Base-by-base conservation (phyloP, 306 rosid genomes). In the Ziziphus jujuba region DNA sequence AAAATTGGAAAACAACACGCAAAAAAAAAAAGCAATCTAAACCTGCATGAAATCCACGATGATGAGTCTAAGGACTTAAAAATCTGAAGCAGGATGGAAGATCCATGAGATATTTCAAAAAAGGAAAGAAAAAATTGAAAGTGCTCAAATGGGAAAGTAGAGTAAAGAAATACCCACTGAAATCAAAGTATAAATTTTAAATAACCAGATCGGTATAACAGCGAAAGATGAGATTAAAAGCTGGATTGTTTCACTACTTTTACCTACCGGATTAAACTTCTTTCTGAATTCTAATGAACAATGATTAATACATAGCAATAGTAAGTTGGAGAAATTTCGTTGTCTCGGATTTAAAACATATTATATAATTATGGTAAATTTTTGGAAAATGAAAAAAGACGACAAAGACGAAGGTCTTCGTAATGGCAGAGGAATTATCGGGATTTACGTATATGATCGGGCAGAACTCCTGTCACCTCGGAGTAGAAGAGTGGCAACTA, bases 1-100 rank as follows among this genome's bases (percentile, higher is more conserved):
- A 43, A 21, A 23, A 69, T 22, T 9, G 33, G 57, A 69, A 72
- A 71, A 52, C 58, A 49, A 63, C 19, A 59, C 60, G 57, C 48
- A 38, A 72, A 47, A 55, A 22, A 65, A 47, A 24, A 61, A 58
- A 55, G n/a, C n/a, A n/a, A 40, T 21, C n/a, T 10, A 58, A 51
- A 65, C 43, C 21, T 38, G 24, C 16, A 21, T 16, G 1, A 9
- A 5, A 33, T 4, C 33, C 54, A n/a, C n/a, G n/a, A n/a, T n/a
- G 35, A n/a, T 17, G 5, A 4, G 58, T 19, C 13, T n/a, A 50
- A 5, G 25, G 60, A 38, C 13, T 53, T n/a, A 7, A 61, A 35
- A 49, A 66, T 52, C 56, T 34, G 70, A 31, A 44, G 49, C 51
- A 5, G 15, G 43, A 65, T 33, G 40, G 3, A 21, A 61, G 67